Evolutionary conservation across 441 rosid genomes (phyloP), one percentile per base, ranked within the genome.

Genomic region (Erysimum cheiri): DNA sequence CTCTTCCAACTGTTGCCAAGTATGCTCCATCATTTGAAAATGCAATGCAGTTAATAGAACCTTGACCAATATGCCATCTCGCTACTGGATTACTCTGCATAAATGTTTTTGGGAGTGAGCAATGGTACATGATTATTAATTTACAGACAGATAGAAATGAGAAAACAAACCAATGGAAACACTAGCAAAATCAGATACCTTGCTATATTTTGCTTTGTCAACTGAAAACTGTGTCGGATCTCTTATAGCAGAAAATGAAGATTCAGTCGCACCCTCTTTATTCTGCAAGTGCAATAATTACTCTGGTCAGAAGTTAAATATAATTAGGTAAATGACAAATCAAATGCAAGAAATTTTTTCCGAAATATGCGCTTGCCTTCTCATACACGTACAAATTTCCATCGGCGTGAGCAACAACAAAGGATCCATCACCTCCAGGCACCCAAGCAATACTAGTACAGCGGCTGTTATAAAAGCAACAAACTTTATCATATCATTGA

Each of bases 1-100:
- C 98, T 88, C 99, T 90, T 85, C 99, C 99, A 83, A 90, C 94
- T 63, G 92, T 87, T 6, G 99, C 96, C 73, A 95, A 83, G 82
- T 85, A 79, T 70, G 85, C 22, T 39, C 97, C 98, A 44, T 96
- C 99, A 46, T 67, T 60, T 14, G 99, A 96, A 87, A 92, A 96
- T 66, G 90, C 81, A 71, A 92, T 84, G 83, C 91, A 76, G 71
- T 96, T 96, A 36, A 96, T 85, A 74, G 99, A 78, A 76, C 98
- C 96, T 81, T 85, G 97, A 81, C 97, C 82, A 48, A 91, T 82
- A 85, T 96, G 99, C 99, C 99, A 96, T 75, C 99, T 89, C 24
- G 98, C 91, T 64, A 92, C 75, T 41, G 99, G 99, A 72, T 92
- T 92, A 73, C 97, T 91, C 99, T 96, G 87, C 83, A 86, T 31